These are phyloP conservation scores for Dipteronia dyeriana DNA, from an alignment of 345 rosid genomes.

Conservation along the genomic window DNA sequence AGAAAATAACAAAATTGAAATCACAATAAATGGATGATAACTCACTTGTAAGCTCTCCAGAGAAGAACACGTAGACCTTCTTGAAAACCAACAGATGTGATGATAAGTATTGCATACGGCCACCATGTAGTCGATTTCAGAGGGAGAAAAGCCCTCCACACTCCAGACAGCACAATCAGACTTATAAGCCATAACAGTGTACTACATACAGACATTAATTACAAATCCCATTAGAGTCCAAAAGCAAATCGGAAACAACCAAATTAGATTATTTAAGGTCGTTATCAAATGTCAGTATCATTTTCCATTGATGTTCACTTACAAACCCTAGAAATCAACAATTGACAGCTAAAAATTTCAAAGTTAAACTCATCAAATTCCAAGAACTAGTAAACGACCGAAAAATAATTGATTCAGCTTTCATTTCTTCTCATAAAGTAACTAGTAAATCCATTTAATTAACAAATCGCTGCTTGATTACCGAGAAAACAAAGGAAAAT, in stretches of 20 bases:
- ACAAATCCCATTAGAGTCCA: slow-evolving; percentile 15
- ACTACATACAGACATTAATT: slow-evolving; percentile 26
- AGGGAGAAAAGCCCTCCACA: slow-evolving; percentile 95
- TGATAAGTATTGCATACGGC: slow-evolving; percentile 76
- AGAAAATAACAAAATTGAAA: not conserved
- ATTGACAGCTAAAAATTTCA: not conserved
- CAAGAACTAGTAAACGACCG: too few species aligned
- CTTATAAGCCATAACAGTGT: slow-evolving; percentile 92
- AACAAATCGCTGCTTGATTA: not conserved
- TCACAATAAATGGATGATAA: not conserved
- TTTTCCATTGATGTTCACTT: not conserved
- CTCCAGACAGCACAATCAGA: slow-evolving; percentile 74
- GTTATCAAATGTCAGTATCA: not conserved
- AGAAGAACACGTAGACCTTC: slow-evolving; percentile 89
- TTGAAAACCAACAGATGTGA: slow-evolving; percentile 79
- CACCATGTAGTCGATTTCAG: slow-evolving; percentile 68
- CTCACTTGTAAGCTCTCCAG: slow-evolving; percentile 87
- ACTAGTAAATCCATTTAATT: not conserved
- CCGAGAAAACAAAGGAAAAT: not conserved
- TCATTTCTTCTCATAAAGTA: not conserved
- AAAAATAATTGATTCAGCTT: too few species aligned
- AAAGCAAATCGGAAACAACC: not conserved
- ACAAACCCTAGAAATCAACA: not conserved
- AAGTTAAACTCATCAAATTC: not conserved
- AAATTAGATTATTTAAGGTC: not conserved